A percentile compares a stretch with the other conserved stretches of the same genome.
phyloP scores from a whole-genome alignment of 441 rosid species.

The Euphorbia schlechtendalii region DNA sequence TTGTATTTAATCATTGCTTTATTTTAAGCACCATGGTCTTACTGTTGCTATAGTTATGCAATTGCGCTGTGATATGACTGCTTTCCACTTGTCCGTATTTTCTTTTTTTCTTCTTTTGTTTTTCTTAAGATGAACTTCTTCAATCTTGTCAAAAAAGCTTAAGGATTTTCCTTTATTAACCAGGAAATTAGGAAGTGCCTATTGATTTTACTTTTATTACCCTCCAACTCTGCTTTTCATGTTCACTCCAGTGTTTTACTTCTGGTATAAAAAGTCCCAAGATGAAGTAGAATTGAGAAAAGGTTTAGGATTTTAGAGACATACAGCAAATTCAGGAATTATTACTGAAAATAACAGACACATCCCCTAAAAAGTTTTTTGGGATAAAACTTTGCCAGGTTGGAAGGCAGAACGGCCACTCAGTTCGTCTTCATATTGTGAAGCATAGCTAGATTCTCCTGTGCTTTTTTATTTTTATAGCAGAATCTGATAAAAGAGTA shows the following conservation, averaged over 20 bases:
- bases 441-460: background rate
- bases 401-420: slow-evolving; percentile 1
- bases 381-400: background rate
- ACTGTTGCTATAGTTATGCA: background rate
- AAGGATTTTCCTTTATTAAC: background rate
- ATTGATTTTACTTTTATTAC: background rate
- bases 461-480: no score
- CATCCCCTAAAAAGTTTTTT: background rate
- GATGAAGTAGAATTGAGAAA: slow-evolving; percentile 8
- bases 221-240: slow-evolving; percentile 2
- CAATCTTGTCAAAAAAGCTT: background rate
- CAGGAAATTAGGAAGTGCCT: background rate
- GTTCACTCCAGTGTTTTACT: slow-evolving; percentile 7
- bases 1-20: background rate
- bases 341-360: background rate
- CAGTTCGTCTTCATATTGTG: background rate
- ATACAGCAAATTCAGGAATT: slow-evolving; percentile 4
- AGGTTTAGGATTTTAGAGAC: slow-evolving; percentile 12
- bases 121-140: background rate
- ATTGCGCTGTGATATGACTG: background rate
- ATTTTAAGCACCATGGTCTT: background rate
- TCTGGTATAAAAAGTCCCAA: background rate
- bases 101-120: background rate
- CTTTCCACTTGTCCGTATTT: background rate
- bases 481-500: background rate